Evolutionary conservation across 768 basidiomycete species (phyloP).

Genomic region (Stropharia rugosoannulata): DNA sequence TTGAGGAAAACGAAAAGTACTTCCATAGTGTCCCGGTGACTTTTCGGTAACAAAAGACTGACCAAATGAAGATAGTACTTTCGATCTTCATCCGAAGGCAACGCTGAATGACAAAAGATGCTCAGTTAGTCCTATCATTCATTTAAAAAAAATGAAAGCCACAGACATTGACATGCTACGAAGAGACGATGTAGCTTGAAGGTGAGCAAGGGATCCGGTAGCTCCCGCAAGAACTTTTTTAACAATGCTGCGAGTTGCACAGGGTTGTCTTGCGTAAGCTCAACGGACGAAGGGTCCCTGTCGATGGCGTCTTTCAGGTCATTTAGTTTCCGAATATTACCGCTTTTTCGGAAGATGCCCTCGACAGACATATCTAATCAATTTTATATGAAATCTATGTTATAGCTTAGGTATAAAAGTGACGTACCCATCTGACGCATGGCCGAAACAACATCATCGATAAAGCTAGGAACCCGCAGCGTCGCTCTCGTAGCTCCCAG

Average conservation of each 20-base stretch:
- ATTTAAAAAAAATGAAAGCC: neutral
- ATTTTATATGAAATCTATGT: neutral
- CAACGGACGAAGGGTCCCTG: slow-evolving; percentile 89
- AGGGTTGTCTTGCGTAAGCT: slow-evolving; percentile 91
- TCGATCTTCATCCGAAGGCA: slow-evolving; percentile 76
- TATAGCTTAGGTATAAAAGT: neutral
- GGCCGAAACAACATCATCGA: slow-evolving; percentile 96
- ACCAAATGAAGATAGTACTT: slow-evolving; percentile 83
- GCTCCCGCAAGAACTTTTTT: slow-evolving; percentile 95
- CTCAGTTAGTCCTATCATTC: neutral
- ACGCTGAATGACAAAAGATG: slow-evolving; percentile 38
- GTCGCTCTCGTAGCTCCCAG: slow-evolving; percentile 85
- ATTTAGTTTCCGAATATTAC: slow-evolving; percentile 91
- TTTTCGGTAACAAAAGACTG: slow-evolving; percentile 84
- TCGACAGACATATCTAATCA: slow-evolving; percentile 94
- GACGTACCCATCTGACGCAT: slow-evolving; percentile 98
- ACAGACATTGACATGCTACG: slow-evolving; percentile 85
- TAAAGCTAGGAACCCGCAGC: slow-evolving; percentile 91
- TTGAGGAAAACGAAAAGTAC: slow-evolving; percentile 97
- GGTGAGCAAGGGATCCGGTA: slow-evolving; percentile 95
- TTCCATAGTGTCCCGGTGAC: slow-evolving; percentile 96
- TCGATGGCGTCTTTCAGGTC: slow-evolving; percentile 92
- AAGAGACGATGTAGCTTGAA: slow-evolving; percentile 90
- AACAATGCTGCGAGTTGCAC: slow-evolving; percentile 95
- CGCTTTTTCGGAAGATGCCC: slow-evolving; percentile 98